A percentile compares a stretch with the other conserved stretches of the same genome.
phyloP scores from a whole-genome alignment of 2,329 filamentous ascomycete species.

The Pyrenophora seminiperda region DNA sequence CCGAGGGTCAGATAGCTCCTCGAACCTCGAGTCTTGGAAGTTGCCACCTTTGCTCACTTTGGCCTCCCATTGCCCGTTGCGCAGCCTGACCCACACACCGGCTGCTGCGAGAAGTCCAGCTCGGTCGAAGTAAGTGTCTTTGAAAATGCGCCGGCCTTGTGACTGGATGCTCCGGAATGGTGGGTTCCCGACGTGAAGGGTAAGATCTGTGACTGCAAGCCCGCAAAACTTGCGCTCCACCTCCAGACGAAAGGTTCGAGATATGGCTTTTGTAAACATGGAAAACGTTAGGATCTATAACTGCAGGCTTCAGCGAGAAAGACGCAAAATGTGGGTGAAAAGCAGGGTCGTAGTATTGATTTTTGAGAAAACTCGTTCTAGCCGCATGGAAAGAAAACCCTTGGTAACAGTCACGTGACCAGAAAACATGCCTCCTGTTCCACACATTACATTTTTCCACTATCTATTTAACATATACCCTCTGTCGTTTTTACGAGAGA shows the following conservation, averaged over 20 bases:
- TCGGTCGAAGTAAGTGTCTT: conserved; percentile 38
- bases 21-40: conserved; percentile 32
- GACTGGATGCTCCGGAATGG: conserved; percentile 13
- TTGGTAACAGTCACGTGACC: not conserved
- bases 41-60: conserved; percentile 28
- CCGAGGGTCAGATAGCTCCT: conserved; percentile 27
- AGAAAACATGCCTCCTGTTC: not conserved
- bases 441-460: not conserved
- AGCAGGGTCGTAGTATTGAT: too few relatives aligned
- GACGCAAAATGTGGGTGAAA: too few relatives aligned
- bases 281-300: not conserved
- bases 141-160: conserved; percentile 16
- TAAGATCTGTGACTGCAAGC: conserved; percentile 15
- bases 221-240: conserved; percentile 19
- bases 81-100: conserved; percentile 33
- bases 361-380: too few relatives aligned
- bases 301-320: too few relatives aligned
- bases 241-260: conserved; percentile 10
- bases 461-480: not conserved
- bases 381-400: too few relatives aligned
- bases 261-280: conserved; percentile 9
- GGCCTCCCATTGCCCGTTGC: conserved; percentile 19
- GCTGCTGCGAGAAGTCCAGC: conserved; percentile 20
- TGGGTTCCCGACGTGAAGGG: conserved; percentile 8
- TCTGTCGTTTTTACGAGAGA: not conserved